A percentile compares a stretch with the other conserved stretches of the same genome.
phyloP scores from a whole-genome alignment of 2,329 filamentous ascomycete genomes.

The Aspergillus uvarum region DNA sequence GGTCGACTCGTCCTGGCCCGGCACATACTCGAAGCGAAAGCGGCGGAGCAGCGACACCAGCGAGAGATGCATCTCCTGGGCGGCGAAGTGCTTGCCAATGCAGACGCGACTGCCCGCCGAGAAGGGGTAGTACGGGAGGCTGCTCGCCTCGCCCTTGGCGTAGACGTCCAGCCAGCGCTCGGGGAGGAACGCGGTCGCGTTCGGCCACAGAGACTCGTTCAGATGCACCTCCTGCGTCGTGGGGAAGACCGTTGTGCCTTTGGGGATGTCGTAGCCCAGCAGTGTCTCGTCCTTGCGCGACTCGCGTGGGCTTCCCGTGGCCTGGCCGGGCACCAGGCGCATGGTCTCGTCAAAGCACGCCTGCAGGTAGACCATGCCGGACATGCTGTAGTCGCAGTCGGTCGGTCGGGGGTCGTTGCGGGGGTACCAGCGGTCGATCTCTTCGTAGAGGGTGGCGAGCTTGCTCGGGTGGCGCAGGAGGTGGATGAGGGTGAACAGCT shows the following conservation, averaged over 20 bases:
- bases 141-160: not conserved
- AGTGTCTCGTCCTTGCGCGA: not conserved
- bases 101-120: not conserved
- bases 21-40: not conserved
- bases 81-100: constrained; percentile 1
- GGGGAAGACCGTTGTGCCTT: not conserved
- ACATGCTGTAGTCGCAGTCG: not conserved
- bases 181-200: not conserved
- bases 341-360: not conserved
- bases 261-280: not conserved
- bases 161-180: constrained; percentile 2
- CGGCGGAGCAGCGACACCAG: not conserved
- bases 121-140: constrained; percentile 1
- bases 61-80: constrained; percentile 1
- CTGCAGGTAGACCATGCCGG: constrained; percentile 1
- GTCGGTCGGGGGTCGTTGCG: not conserved
- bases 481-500: not conserved
- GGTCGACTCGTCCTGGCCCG: constrained; percentile 1
- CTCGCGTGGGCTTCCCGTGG: not conserved
- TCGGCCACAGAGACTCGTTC: not conserved
- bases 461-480: not conserved
- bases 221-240: not conserved
- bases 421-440: not conserved
- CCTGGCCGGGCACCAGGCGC: not conserved
- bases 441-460: not conserved